A percentile compares a stretch with the other conserved stretches of the same genome.
phyloP scores from a whole-genome alignment of 1,284 basidiomycete genomes.

The Papiliotrema laurentii region DNA sequence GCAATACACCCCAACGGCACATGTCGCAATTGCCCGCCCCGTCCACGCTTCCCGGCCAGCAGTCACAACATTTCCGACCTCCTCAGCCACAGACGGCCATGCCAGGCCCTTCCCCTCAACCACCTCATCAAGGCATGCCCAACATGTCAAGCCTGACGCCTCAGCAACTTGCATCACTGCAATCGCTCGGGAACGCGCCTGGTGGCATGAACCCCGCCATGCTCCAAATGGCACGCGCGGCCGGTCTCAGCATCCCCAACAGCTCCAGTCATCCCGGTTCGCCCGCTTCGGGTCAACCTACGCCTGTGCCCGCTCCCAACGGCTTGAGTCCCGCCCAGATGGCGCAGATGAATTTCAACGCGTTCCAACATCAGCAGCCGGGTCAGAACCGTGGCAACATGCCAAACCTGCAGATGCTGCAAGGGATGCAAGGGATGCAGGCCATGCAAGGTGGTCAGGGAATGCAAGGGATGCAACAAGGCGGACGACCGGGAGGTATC shows the following conservation, averaged over 20 bases:
- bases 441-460: slow-evolving; percentile 1
- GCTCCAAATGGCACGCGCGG: slow-evolving; percentile 1
- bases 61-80: background rate
- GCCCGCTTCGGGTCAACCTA: background rate
- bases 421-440: background rate
- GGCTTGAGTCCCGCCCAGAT: background rate
- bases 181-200: background rate
- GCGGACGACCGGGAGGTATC: background rate
- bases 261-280: background rate
- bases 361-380: background rate
- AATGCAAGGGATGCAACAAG: background rate
- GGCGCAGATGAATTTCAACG: background rate
- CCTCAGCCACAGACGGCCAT: slow-evolving; percentile 2
- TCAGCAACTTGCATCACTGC: slow-evolving; percentile 1
- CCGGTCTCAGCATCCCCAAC: background rate
- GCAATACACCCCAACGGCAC: no score
- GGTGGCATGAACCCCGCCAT: slow-evolving; percentile 1
- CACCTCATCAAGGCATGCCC: background rate
- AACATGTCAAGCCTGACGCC: background rate
- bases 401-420: background rate
- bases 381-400: no score
- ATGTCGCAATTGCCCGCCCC: no score
- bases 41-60: background rate
- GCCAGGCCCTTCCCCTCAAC: background rate
- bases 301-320: background rate